These are phyloP conservation scores for Coemansia sp. DNA, from an alignment of 192 early-diverging fungal species.

Conservation along the genomic window DNA sequence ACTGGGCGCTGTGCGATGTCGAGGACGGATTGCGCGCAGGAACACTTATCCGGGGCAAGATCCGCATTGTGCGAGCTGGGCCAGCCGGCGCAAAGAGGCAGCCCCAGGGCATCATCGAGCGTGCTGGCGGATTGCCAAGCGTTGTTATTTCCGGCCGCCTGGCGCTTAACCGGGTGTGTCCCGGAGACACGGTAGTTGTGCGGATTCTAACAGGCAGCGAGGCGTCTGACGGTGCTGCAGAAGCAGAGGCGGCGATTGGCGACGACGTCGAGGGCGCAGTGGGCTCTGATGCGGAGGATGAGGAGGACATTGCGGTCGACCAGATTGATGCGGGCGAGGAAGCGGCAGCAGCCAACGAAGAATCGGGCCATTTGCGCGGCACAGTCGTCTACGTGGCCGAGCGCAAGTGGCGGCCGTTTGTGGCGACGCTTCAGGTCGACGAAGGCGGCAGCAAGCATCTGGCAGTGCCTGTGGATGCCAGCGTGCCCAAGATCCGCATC, in stretches of 20 bases:
- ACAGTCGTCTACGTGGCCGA: constrained; percentile 65
- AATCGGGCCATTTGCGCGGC: constrained; percentile 16
- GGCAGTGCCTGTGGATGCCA: constrained; percentile 66
- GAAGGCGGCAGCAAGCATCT: constrained; percentile 62
- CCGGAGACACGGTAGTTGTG: constrained; percentile 71
- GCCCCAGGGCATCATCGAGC: constrained; percentile 35
- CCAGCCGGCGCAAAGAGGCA: constrained; percentile 7
- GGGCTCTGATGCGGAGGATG: background rate
- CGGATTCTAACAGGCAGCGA: constrained; percentile 50
- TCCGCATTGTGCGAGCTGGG: constrained; percentile 22
- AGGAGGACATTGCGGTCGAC: constrained; percentile 16
- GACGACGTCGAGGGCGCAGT: constrained; percentile 2
- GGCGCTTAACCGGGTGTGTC: constrained; percentile 49
- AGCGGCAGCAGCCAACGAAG: constrained; percentile 6
- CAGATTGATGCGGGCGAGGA: constrained; percentile 38
- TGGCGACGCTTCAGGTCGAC: constrained; percentile 70
- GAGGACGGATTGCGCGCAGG: constrained; percentile 44
- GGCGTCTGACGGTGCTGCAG: background rate
- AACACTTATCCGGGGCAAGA: constrained; percentile 42
- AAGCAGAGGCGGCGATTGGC: background rate
- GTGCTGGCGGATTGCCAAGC: constrained; percentile 49
- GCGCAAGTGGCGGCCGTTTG: constrained; percentile 76
- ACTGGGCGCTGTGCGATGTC: constrained; percentile 25
- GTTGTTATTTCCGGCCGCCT: constrained; percentile 67
- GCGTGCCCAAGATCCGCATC: constrained; percentile 77